Evolutionary conservation across 2,329 filamentous ascomycete species (phyloP), one percentile per base, ranked within the genome.

Genomic region (Aspergillus ochraceus): DNA sequence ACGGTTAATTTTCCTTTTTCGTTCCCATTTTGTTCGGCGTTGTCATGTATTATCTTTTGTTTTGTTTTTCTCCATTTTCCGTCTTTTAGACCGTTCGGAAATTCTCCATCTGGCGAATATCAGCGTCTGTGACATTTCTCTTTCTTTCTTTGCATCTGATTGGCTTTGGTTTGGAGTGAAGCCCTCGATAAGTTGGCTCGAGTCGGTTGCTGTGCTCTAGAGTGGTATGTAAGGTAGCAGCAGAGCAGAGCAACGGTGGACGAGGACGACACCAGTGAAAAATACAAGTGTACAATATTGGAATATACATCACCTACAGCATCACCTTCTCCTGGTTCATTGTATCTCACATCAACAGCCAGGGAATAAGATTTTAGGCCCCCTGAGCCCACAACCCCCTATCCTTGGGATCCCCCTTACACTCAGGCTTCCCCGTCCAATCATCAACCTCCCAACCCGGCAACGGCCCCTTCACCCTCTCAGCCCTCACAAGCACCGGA

Each of bases 401-500:
- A 47, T 36, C 17, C 55, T 46, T 32, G 51, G 54, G 45, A 51
- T 30, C 29, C 10, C 46, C 49, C n/a, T 64, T 62, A 65, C 70
- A 74, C 54, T 58, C 46, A 4, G 70, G 71, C 50, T 59, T 64
- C 20, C 50, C 52, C 42, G 62, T 68, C 47, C 68, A 69, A 26
- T 71, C 68, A 42, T 73, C 66, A 62, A 70, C 64, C 29, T 50
- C 26, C 58, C 58, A 70, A 20, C 51, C 56, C 9, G 64, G 64
- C 54, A 52, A 49, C n/a, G 50, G 54, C 4, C 70, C 68, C 22
- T 14, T 17, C 0, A 71, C 64, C 29, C 59, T 70, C 62, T 77
- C 74, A 6, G 73, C 80, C 65, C 74, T 80, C 9, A 85, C 76
- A 51, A 85, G 64, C 14, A 84, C 77, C 0, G 82, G 81, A 53